Evolutionary conservation across 495 filamentous ascomycete genomes (phyloP).

Genomic region (Thozetella sp.): DNA sequence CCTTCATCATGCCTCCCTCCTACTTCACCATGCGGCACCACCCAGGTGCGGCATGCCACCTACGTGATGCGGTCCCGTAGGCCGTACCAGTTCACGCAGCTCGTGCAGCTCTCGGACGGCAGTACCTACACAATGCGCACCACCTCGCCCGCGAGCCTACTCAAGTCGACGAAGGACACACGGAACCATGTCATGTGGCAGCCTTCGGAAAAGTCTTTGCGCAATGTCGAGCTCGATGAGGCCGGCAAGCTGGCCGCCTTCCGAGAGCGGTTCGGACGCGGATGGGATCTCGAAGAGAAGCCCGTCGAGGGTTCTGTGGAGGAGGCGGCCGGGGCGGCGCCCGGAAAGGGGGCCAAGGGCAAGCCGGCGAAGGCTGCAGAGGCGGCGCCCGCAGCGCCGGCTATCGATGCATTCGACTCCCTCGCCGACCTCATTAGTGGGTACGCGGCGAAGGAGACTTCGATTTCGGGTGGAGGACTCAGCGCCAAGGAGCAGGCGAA

Average conservation of each 20-base stretch:
- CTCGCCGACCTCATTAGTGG: conserved; percentile 72
- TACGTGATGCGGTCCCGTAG: conserved; percentile 84
- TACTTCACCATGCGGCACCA: conserved; percentile 1
- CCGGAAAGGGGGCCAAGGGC: conserved; percentile 24
- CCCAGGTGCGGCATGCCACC: conserved; percentile 74
- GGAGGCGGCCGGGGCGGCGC: conserved; percentile 20
- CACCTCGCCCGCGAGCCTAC: conserved; percentile 78
- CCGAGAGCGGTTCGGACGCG: conserved; percentile 77
- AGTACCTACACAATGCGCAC: conserved; percentile 86
- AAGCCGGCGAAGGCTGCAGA: conserved; percentile 42
- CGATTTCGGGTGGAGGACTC: conserved; percentile 19
- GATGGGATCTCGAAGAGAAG: conserved; percentile 61
- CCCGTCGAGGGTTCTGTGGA: conserved; percentile 13
- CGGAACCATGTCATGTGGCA: conserved; percentile 92
- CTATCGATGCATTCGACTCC: conserved; percentile 45
- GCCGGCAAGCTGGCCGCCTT: conserved; percentile 88
- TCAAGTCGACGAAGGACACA: conserved; percentile 78
- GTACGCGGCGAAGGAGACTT: conserved; percentile 45
- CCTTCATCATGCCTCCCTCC: conserved; percentile 22
- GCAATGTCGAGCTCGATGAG: conserved; percentile 93
- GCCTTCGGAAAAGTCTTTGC: conserved; percentile 72
- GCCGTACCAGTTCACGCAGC: conserved; percentile 95
- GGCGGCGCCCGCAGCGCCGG: conserved; percentile 5
- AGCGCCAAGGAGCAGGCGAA: conserved; percentile 28
- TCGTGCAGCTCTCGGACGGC: conserved; percentile 92